Evolutionary conservation across 805 yeast species (phyloP).

Genomic region (Barnettozyma vustinii): DNA sequence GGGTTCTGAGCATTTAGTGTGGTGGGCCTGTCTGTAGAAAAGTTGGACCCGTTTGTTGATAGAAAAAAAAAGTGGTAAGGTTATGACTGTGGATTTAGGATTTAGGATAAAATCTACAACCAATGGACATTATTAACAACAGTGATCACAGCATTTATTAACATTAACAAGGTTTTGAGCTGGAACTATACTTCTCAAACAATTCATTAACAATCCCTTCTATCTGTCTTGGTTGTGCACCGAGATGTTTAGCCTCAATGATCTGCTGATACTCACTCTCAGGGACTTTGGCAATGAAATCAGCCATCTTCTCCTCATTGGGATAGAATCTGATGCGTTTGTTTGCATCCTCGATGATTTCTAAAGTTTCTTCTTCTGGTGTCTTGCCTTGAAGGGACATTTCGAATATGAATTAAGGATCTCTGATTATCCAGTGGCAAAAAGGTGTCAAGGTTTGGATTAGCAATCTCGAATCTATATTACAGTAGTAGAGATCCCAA

Average conservation of each 20-base stretch:
- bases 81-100: background rate
- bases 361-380: background rate
- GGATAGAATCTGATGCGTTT: conserved; percentile 1
- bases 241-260: background rate
- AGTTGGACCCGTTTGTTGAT: background rate
- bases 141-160: background rate
- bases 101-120: background rate
- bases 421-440: background rate
- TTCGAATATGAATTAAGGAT: background rate
- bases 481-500: background rate
- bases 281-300: background rate
- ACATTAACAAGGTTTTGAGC: background rate
- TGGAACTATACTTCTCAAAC: background rate
- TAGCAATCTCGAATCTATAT: background rate
- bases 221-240: conserved; percentile 2
- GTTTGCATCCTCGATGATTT: background rate
- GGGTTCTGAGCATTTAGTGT: background rate
- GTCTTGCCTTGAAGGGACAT: background rate
- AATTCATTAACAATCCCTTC: background rate
- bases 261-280: background rate
- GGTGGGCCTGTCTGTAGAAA: no score
- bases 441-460: no score
- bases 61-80: background rate
- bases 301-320: background rate
- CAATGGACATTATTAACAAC: background rate